Base-by-base conservation (phyloP, 768 basidiomycete genomes). In the Rhizopogon vulgaris region DNA sequence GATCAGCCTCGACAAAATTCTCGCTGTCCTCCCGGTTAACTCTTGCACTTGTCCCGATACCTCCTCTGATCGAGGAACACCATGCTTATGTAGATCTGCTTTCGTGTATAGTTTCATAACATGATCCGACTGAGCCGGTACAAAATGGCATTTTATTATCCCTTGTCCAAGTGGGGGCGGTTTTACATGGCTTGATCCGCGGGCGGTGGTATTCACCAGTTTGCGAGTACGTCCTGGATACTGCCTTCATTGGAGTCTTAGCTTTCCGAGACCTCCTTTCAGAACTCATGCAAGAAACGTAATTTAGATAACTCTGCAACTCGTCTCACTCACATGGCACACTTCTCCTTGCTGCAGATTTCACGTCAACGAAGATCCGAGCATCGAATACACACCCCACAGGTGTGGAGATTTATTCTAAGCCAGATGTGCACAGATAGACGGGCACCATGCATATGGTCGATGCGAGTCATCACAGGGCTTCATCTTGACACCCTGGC, bases 351-450 rank as follows among this genome's bases (percentile, higher is more conserved):
- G 30, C 43, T 45, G 4, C 11, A 45, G 30, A 32, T 49, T 43
- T 36, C 54, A 64, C 51, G 22, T 48, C 51, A 42, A 38, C 11
- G 48, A 17, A 40, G 10, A 22, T 22, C n/a, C 48, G 42, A 58
- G 15, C 47, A 61, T 53, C 48, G 12, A 51, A 32, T 0, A 51
- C 58, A 49, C 55, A 53, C 66, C 61, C 64, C 66, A 56, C 61
- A 56, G 45, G 58, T 51, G 64, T 53, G 57, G 62, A 64, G 66
- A 24, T 46, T 32, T 46, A 24, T 38, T 38, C 37, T 22, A 46
- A 34, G 12, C 9, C 28, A 30, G 11, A 41, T 41, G 22, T 17
- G 2, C 42, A 43, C n/a, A 45, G 43, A 32, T 45, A 45, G 43
- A 45, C 30, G 43, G 30, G 15, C 30, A 18, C 43, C 32, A 34